A percentile compares a stretch with the other conserved stretches of the same genome.
phyloP scores from a whole-genome alignment of 306 rosid species.

The Ceratonia siliqua region DNA sequence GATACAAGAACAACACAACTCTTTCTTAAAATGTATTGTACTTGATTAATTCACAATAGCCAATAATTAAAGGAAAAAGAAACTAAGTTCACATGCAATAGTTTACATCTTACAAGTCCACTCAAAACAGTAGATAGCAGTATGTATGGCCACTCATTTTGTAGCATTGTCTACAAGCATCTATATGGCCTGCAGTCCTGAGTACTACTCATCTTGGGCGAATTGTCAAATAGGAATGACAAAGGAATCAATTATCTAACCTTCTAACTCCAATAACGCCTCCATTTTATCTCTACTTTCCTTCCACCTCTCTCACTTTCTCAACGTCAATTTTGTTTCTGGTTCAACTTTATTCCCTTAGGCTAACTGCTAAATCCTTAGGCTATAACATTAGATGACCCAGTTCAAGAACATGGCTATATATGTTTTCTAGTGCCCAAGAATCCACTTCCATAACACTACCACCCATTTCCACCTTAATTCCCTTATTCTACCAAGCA shows the following conservation, averaged over 20 bases:
- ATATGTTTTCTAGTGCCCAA: conserved; percentile 28
- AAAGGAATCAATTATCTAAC: conserved; percentile 20
- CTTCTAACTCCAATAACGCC: conserved; percentile 20
- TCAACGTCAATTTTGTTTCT: not conserved
- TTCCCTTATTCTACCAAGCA: conserved; percentile 36
- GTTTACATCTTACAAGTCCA: not conserved
- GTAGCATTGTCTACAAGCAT: conserved; percentile 21
- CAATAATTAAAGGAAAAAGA: conserved; percentile 15
- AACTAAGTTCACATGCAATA: conserved; percentile 27
- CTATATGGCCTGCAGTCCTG: conserved; percentile 9
- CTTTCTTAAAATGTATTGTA: no score
- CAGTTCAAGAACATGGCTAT: conserved; percentile 14
- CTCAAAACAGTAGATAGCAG: not conserved
- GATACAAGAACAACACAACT: no score
- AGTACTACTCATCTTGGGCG: not conserved
- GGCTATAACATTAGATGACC: conserved; percentile 24
- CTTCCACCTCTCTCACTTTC: not conserved
- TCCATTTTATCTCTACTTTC: conserved; percentile 8
- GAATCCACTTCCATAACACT: conserved; percentile 28
- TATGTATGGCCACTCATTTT: conserved; percentile 29
- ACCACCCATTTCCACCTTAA: conserved; percentile 36
- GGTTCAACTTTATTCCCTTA: not conserved
- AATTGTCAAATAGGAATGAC: conserved; percentile 34
- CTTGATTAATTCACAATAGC: no score
- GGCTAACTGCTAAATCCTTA: conserved; percentile 27